These are phyloP conservation scores for Eucalyptus sp. DNA, from an alignment of 345 rosid genomes.

Conservation along the genomic window DNA sequence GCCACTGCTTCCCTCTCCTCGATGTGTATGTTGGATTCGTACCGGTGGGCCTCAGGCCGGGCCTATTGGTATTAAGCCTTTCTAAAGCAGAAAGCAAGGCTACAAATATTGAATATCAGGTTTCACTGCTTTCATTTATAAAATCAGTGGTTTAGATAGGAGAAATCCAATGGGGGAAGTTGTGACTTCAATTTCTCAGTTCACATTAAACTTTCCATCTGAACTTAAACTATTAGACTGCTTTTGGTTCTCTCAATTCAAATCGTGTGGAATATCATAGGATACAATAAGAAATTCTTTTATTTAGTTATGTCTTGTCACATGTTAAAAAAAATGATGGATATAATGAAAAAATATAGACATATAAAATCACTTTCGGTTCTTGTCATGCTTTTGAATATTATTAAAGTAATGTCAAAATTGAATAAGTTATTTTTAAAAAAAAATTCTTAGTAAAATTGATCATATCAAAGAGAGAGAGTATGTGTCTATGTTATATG, in stretches of 20 bases:
- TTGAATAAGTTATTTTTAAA: not conserved
- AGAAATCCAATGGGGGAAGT: not conserved
- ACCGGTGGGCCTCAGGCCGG: not conserved
- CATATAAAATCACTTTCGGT: not conserved
- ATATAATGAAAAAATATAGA: not conserved
- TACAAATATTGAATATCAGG: not conserved
- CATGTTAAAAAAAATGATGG: too few species aligned
- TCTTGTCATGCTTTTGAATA: not conserved
- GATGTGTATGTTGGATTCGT: not conserved
- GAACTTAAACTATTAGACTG: not conserved
- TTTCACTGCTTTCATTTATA: not conserved
- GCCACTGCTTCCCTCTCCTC: not conserved
- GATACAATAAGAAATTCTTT: not conserved
- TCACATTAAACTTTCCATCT: not conserved
- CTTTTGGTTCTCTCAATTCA: not conserved
- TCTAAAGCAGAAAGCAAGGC: not conserved
- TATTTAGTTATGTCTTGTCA: not conserved
- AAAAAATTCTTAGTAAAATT: not conserved
- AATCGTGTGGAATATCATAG: not conserved
- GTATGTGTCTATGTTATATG: not conserved
- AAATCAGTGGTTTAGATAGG: not conserved
- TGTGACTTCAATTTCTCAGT: not conserved
- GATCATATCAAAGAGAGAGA: not conserved
- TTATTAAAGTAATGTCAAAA: not conserved
- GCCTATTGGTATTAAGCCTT: not conserved